Conservation (phyloP, 83 land plant species). For the Diphasiastrum complanatum region DNA sequence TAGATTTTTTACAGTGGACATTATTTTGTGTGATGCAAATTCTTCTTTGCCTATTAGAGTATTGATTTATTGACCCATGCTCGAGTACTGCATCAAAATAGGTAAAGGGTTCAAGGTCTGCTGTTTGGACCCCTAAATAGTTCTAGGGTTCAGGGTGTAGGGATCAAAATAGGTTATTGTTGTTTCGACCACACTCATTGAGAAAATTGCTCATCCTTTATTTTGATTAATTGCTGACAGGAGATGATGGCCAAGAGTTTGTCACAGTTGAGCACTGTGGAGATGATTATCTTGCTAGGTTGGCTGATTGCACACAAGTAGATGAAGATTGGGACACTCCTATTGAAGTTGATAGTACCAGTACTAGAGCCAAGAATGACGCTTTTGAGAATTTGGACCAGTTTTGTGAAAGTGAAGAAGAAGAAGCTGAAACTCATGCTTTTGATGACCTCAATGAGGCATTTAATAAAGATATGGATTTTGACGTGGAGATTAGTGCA, state of each 20-base stretch:
- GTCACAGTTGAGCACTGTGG: constrained; percentile 78
- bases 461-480: no score
- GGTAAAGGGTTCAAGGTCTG: no score
- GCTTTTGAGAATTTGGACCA: background rate
- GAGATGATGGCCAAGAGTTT: constrained; percentile 65
- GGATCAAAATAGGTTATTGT: background rate
- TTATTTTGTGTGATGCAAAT: no score
- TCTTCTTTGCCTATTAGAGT: no score
- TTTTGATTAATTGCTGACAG: constrained; percentile 18
- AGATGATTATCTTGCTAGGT: constrained; percentile 57
- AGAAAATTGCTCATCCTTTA: background rate
- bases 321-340: constrained; percentile 71
- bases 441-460: constrained; percentile 8
- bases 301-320: constrained; percentile 48
- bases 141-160: background rate
- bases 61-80: no score
- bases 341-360: constrained; percentile 41
- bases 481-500: no score
- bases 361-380: constrained; percentile 28
- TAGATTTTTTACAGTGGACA: no score
- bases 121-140: no score
- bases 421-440: background rate
- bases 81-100: no score
- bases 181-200: background rate
- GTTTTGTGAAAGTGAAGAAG: constrained; percentile 17